phyloP scores from a whole-genome alignment of 257 asterid genomes.

The Voacanga thouarsii region DNA sequence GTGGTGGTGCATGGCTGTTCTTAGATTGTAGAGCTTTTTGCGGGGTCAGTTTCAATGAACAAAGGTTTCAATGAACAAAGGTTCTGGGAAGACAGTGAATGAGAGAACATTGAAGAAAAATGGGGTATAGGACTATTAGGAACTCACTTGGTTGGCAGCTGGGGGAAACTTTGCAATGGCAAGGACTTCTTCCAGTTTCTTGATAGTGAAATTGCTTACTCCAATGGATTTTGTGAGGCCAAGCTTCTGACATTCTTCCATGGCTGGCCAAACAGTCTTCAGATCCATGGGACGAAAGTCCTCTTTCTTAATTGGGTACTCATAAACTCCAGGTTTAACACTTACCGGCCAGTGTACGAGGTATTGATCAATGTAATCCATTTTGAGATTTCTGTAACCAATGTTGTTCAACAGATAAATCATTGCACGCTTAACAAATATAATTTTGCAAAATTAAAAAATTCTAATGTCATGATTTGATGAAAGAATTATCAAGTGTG shows the following conservation, averaged over 20 bases:
- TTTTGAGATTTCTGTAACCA: slow-evolving; percentile 37
- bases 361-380: slow-evolving; percentile 47
- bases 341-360: slow-evolving; percentile 54
- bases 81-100: no score
- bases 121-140: not conserved
- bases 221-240: slow-evolving; percentile 55
- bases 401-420: not conserved
- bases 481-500: not conserved
- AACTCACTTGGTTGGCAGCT: slow-evolving; percentile 58
- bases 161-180: slow-evolving; percentile 45
- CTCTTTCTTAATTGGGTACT: slow-evolving; percentile 35
- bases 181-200: slow-evolving; percentile 34
- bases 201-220: slow-evolving; percentile 49
- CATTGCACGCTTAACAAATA: not conserved
- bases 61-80: no score
- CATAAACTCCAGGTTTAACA: slow-evolving; percentile 27
- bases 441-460: not conserved
- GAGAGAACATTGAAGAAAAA: not conserved
- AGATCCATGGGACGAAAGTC: slow-evolving; percentile 43
- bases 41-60: no score
- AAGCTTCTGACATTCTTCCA: slow-evolving; percentile 48
- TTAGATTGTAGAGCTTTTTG: no score
- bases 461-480: not conserved
- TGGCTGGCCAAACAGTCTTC: slow-evolving; percentile 48
- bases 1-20: no score